Evolutionary conservation across 176 grass and related monocot species (phyloP).

Genomic region (Calamus simplicifolius): DNA sequence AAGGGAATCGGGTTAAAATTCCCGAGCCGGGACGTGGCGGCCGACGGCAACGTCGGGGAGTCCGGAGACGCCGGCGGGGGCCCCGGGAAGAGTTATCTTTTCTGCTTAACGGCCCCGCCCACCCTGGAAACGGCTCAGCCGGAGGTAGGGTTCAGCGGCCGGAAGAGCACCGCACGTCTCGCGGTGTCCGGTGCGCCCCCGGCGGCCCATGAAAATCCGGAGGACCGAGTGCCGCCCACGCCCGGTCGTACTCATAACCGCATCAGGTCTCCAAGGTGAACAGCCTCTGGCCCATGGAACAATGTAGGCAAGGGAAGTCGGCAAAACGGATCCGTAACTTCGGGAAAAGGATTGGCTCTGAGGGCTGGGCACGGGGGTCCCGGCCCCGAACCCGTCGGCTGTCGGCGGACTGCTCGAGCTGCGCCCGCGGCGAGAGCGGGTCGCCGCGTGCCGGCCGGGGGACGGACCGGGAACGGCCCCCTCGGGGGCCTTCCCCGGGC

Average conservation of each 20-base stretch:
- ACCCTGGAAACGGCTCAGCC: too few species aligned
- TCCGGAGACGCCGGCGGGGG: constrained; percentile 38
- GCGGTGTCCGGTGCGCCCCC: too few species aligned
- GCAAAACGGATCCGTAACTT: constrained; percentile 78
- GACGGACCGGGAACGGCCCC: not conserved
- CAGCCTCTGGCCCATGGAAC: constrained; percentile 25
- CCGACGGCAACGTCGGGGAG: constrained; percentile 38
- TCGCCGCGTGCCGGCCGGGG: not conserved
- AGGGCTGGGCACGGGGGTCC: constrained; percentile 52
- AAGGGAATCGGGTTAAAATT: constrained; percentile 57
- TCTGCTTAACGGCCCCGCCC: too few species aligned
- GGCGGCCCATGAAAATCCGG: constrained; percentile 40
- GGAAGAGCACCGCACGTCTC: too few species aligned
- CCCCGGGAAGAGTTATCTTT: constrained; percentile 49
- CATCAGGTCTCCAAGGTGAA: too few species aligned
- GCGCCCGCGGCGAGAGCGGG: too few species aligned
- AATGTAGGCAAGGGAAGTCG: constrained; percentile 78
- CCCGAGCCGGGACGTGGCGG: constrained; percentile 30
- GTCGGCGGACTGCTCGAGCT: not conserved
- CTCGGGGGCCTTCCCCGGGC: constrained; percentile 27
- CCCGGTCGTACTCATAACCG: constrained; percentile 37
- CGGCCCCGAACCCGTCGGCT: constrained; percentile 29
- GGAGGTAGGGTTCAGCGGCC: too few species aligned
- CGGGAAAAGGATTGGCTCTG: constrained; percentile 69
- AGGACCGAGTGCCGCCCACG: constrained; percentile 28